phyloP scores from a whole-genome alignment of 306 rosid genomes.

The Rubus idaeus region DNA sequence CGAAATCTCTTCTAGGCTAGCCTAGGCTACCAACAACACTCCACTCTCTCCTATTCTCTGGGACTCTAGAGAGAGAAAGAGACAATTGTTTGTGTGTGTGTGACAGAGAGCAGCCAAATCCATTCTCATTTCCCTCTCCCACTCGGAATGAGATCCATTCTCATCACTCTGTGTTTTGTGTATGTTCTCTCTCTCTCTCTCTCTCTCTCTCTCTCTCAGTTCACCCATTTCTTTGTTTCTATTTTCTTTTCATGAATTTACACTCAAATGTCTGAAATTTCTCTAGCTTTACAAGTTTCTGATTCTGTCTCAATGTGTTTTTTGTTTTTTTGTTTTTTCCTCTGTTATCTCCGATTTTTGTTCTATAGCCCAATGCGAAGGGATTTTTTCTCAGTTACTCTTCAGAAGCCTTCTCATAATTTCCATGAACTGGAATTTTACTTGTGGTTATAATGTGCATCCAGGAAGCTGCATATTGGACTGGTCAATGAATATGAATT shows the following conservation, averaged over 20 bases:
- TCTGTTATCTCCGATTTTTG: slow-evolving; percentile 17
- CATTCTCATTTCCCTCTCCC: background rate
- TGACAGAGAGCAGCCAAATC: too few relatives aligned
- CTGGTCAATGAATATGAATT: slow-evolving; percentile 89
- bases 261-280: background rate
- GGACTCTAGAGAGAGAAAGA: background rate
- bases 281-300: background rate
- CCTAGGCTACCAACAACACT: background rate
- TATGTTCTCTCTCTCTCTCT: slow-evolving; percentile 8
- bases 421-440: slow-evolving; percentile 15
- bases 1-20: background rate
- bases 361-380: slow-evolving; percentile 12
- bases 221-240: background rate
- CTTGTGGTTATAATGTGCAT: slow-evolving; percentile 22
- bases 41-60: background rate
- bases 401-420: background rate
- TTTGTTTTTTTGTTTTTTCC: background rate
- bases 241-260: background rate
- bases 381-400: background rate
- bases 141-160: too few relatives aligned
- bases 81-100: background rate
- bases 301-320: background rate
- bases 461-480: slow-evolving; percentile 84
- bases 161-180: background rate
- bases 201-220: background rate